A percentile compares a stretch with the other conserved stretches of the same genome.
Conservation (phyloP, 2,329 filamentous ascomycete species). For the Truncatella angustata region DNA sequence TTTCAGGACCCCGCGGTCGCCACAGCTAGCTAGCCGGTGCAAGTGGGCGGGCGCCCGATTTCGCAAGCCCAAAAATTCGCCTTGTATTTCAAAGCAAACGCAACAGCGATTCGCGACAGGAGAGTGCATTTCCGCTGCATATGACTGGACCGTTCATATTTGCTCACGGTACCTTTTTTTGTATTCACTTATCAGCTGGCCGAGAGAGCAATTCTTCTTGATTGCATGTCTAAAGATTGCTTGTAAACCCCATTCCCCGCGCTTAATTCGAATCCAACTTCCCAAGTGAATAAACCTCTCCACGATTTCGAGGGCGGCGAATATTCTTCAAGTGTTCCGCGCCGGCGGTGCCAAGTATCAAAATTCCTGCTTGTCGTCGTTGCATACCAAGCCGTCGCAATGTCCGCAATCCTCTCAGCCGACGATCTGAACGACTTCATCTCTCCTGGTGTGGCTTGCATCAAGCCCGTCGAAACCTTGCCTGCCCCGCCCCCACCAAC, state of each 20-base stretch:
- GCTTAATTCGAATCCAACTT: too few species aligned
- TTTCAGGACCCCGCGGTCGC: constrained; percentile 4
- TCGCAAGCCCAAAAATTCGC: constrained; percentile 14
- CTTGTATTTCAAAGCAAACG: constrained; percentile 16
- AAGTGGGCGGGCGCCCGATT: constrained; percentile 9
- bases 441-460: constrained; percentile 93
- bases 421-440: constrained; percentile 99
- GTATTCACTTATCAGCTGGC: not conserved
- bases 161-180: not conserved
- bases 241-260: too few species aligned
- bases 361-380: not conserved
- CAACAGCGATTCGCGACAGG: too few species aligned
- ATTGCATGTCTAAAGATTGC: too few species aligned
- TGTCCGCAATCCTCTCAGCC: constrained; percentile 96
- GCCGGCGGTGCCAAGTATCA: not conserved
- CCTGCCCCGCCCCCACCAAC: constrained; percentile 56
- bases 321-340: not conserved
- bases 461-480: constrained; percentile 93
- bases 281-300: not conserved
- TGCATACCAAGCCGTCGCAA: constrained; percentile 38
- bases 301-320: not conserved
- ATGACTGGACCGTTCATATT: constrained; percentile 1
- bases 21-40: not conserved
- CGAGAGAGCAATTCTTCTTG: not conserved
- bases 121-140: constrained; percentile 3